Base-by-base conservation (phyloP, 208 protist species). In the Eutreptiella sp. region DNA sequence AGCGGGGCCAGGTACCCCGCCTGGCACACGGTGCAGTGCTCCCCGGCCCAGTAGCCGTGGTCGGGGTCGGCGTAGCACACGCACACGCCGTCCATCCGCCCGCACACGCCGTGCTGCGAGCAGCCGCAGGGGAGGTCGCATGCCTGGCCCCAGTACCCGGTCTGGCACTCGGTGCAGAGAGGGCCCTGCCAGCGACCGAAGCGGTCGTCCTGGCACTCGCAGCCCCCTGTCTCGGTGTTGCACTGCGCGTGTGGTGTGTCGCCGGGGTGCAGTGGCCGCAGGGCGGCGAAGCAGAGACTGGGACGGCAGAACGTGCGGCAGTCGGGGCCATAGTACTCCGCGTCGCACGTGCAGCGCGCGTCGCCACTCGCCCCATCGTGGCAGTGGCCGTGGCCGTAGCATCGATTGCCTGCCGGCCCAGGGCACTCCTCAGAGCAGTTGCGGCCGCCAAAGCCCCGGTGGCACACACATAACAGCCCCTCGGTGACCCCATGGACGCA, bases 171-270 rank as follows among this genome's bases (percentile, higher is more conserved):
- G 46, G 48, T 41, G 46, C 58, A 64, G n/a, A 11, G n/a, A 28
- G 14, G 32, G 9, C 29, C 58, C 9, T 58, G 11, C 58, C 58
- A 64, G 29, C n/a, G n/a, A n/a, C n/a, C n/a, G n/a, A n/a, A n/a
- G n/a, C n/a, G n/a, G n/a, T 28, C 28, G 50, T 57, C 50, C 16
- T 23, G 46, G 53, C 58, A 64, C 53, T 61, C 48, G 53, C 58
- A 64, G 28, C 7, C 9, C 9, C 58, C 58, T 35, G 58, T 61
- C 9, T 43, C 63, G 11, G 58, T 43, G 58, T 63, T 64, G 53
- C 58, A 64, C 29, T 64, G 43, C 16, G 26, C 58, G 50, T 64
- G 7, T n/a, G 9, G 43, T 24, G 26, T 11, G 9, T 7, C 26
- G 43, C 43, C 43, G 16, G 16, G 43, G 43, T 48, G 14, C 43